phyloP scores from a whole-genome alignment of 2,329 filamentous ascomycete species.

The Colletotrichum karsti region DNA sequence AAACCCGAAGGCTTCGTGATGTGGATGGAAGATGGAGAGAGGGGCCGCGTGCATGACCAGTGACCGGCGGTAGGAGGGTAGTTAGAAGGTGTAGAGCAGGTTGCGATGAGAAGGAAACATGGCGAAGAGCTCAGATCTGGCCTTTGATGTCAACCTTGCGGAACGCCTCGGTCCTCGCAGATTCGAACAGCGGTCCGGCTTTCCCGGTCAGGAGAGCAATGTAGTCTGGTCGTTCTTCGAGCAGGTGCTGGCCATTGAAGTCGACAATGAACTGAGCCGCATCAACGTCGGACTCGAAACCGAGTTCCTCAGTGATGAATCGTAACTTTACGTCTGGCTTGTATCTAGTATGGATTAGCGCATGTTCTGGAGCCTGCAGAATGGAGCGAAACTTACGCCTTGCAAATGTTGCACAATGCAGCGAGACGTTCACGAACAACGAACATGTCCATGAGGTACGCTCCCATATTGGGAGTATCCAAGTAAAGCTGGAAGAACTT shows the following conservation, averaged over 20 bases:
- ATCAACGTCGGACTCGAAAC: slow-evolving; percentile 91
- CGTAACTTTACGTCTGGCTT: slow-evolving; percentile 89
- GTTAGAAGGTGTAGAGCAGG: slow-evolving; percentile 16
- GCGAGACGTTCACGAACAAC: slow-evolving; percentile 91
- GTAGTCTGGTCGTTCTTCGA: slow-evolving; percentile 79
- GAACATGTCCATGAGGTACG: slow-evolving; percentile 99
- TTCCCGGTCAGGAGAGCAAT: slow-evolving; percentile 80
- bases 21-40: neutral
- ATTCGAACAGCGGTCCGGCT: slow-evolving; percentile 77
- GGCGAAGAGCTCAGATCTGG: slow-evolving; percentile 73
- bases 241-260: slow-evolving; percentile 76
- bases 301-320: slow-evolving; percentile 94
- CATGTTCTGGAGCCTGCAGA: neutral
- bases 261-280: slow-evolving; percentile 91
- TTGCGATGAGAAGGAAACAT: slow-evolving; percentile 16
- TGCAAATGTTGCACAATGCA: slow-evolving; percentile 92
- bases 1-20: neutral
- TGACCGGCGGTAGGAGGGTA: neutral
- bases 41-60: neutral
- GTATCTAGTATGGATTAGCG: slow-evolving; percentile 74
- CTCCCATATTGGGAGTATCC: slow-evolving; percentile 94
- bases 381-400: slow-evolving; percentile 76
- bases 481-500: slow-evolving; percentile 97
- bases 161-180: slow-evolving; percentile 77
- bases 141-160: slow-evolving; percentile 95